These are phyloP conservation scores for Neospermospora avenae DNA, from an alignment of 2,329 filamentous ascomycete species.

Conservation along the genomic window DNA sequence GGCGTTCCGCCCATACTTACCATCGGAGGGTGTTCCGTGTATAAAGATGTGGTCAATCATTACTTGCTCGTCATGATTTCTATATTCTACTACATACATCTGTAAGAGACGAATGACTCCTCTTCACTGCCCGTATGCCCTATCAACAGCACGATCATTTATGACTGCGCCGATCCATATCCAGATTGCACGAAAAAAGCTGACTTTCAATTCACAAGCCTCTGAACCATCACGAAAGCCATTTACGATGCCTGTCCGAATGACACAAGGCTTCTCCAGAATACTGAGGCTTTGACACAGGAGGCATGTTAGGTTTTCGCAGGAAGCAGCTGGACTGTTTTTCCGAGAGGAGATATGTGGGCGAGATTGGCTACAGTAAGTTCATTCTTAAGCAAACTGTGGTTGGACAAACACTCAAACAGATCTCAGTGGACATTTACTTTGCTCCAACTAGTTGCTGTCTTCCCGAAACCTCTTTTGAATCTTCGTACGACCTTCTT, in stretches of 20 bases:
- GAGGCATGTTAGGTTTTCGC: constrained; percentile 1
- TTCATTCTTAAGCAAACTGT: not conserved
- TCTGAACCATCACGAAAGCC: constrained; percentile 7
- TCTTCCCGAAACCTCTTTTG: not conserved
- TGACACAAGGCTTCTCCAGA: constrained; percentile 3
- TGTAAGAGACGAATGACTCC: not conserved
- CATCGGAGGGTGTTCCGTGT: not conserved
- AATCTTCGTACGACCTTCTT: not conserved
- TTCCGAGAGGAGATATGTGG: constrained; percentile 8
- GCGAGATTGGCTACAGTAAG: constrained; percentile 3
- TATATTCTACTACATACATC: not conserved
- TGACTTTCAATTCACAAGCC: constrained; percentile 1
- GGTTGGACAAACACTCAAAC: not conserved
- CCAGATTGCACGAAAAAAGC: constrained; percentile 1
- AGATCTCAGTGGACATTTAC: not conserved
- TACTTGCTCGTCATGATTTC: too few relatives aligned
- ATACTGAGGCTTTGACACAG: not conserved
- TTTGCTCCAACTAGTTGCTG: not conserved
- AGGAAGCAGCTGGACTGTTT: constrained; percentile 1
- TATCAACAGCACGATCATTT: not conserved
- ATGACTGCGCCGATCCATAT: constrained; percentile 2
- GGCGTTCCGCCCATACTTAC: not conserved
- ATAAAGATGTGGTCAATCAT: too few relatives aligned
- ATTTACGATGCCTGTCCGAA: constrained; percentile 7
- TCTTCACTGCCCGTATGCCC: not conserved